Evolutionary conservation across 1,139 yeast species (phyloP).

Genomic region (Candida mesenterica): DNA sequence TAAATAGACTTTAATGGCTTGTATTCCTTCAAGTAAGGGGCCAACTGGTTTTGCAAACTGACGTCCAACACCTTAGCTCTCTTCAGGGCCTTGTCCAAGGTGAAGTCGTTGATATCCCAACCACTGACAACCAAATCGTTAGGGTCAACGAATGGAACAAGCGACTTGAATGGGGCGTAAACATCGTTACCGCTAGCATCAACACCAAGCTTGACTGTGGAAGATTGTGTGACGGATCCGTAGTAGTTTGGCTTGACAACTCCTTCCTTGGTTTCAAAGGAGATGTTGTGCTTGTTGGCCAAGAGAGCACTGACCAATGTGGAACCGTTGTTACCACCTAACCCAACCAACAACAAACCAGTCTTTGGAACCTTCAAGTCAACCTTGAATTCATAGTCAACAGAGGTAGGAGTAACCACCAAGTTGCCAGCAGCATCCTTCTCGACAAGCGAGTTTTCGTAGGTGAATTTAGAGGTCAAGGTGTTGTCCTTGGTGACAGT

Average conservation of each 20-base stretch:
- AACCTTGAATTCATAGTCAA: conserved; percentile 82
- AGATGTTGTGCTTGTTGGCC: conserved; percentile 78
- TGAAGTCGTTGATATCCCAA: conserved; percentile 83
- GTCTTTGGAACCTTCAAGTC: conserved; percentile 81
- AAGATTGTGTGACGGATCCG: conserved; percentile 94
- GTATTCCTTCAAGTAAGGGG: conserved; percentile 59
- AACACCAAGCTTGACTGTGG: conserved; percentile 87
- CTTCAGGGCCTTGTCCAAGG: conserved; percentile 75
- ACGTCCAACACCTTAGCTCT: conserved; percentile 87
- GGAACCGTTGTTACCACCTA: conserved; percentile 97
- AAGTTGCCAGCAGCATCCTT: conserved; percentile 51
- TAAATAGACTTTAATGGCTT: conserved; percentile 83
- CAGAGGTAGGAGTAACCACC: conserved; percentile 67
- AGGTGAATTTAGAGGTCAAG: conserved; percentile 68
- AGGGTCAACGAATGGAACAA: conserved; percentile 86
- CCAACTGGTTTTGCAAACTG: conserved; percentile 76
- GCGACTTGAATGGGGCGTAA: conserved; percentile 87
- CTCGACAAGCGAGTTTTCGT: conserved; percentile 63
- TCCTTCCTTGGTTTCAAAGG: conserved; percentile 84
- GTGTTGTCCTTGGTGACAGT: conserved; percentile 57
- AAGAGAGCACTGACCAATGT: conserved; percentile 82
- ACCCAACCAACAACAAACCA: conserved; percentile 88
- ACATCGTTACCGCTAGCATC: conserved; percentile 82
- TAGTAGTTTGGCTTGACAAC: conserved; percentile 79
- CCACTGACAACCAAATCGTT: conserved; percentile 90